Conservation (phyloP, 2,329 filamentous ascomycete genomes). For the Pezicula radicicola region DNA sequence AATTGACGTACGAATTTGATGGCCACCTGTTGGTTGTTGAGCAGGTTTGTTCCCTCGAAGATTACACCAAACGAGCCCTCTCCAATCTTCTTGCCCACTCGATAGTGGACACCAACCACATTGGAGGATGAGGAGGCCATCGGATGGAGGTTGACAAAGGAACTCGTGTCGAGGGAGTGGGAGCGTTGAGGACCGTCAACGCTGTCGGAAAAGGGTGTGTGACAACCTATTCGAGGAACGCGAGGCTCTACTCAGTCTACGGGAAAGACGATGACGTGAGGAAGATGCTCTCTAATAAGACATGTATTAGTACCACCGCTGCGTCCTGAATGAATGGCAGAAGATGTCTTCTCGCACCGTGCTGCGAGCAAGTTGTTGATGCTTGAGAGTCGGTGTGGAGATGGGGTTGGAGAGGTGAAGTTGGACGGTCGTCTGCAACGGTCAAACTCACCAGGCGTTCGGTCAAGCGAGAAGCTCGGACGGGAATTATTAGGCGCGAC, state of each 20-base stretch:
- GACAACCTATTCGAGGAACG: conserved; percentile 1
- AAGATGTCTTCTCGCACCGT: background rate
- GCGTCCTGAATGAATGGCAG: too few species aligned
- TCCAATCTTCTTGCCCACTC: conserved; percentile 98
- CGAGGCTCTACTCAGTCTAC: conserved; percentile 16
- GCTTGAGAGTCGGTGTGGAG: conserved; percentile 2
- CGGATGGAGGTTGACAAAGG: conserved; percentile 5
- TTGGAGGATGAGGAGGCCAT: conserved; percentile 59
- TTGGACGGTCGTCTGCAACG: background rate
- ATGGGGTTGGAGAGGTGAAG: conserved; percentile 6
- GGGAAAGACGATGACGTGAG: background rate
- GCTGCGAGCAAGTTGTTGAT: conserved; percentile 5
- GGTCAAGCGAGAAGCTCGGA: too few species aligned
- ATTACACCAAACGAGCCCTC: conserved; percentile 98
- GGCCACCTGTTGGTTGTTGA: conserved; percentile 98
- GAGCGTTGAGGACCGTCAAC: conserved; percentile 9
- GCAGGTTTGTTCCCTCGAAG: conserved; percentile 95
- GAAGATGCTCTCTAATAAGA: background rate
- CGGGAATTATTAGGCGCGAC: too few species aligned
- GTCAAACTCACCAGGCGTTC: too few species aligned
- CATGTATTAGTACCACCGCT: background rate
- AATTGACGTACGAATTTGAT: conserved; percentile 88
- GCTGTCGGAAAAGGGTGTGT: conserved; percentile 5
- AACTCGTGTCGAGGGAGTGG: conserved; percentile 9
- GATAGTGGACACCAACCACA: conserved; percentile 97